Evolutionary conservation across 331 rosid genomes (phyloP).

Genomic region (Rhamnella rubrinervis): DNA sequence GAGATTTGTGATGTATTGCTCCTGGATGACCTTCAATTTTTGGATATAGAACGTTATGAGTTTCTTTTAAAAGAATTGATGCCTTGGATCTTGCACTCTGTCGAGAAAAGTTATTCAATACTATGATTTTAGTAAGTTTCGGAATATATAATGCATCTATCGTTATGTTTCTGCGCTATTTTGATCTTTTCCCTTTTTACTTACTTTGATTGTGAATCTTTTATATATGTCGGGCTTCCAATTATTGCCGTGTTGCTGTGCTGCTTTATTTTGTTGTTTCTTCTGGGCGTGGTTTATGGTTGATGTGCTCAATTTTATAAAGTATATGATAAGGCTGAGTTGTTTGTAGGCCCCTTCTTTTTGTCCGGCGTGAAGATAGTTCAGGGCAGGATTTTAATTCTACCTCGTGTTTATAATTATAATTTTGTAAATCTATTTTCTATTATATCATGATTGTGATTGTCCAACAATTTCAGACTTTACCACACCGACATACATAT

Average conservation of each 20-base stretch:
- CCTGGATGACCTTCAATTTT: background rate
- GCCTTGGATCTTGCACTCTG: background rate
- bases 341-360: conserved; percentile 31
- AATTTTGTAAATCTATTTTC: conserved; percentile 1
- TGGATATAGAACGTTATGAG: background rate
- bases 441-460: conserved; percentile 4
- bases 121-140: background rate
- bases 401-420: background rate
- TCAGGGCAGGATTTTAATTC: conserved; percentile 3
- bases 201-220: background rate
- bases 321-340: conserved; percentile 24
- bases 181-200: background rate
- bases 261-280: background rate
- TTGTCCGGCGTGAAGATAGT: conserved; percentile 26
- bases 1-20: no score
- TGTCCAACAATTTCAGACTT: conserved; percentile 3
- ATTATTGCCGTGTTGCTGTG: background rate
- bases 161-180: background rate
- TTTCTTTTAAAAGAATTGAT: background rate
- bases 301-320: conserved; percentile 3
- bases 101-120: background rate
- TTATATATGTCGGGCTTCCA: conserved; percentile 3
- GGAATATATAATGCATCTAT: background rate
- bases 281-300: background rate
- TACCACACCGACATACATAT: conserved; percentile 21